These are phyloP conservation scores for Pulveroboletus sp. DNA, from an alignment of 768 basidiomycete genomes.

Conservation along the genomic window DNA sequence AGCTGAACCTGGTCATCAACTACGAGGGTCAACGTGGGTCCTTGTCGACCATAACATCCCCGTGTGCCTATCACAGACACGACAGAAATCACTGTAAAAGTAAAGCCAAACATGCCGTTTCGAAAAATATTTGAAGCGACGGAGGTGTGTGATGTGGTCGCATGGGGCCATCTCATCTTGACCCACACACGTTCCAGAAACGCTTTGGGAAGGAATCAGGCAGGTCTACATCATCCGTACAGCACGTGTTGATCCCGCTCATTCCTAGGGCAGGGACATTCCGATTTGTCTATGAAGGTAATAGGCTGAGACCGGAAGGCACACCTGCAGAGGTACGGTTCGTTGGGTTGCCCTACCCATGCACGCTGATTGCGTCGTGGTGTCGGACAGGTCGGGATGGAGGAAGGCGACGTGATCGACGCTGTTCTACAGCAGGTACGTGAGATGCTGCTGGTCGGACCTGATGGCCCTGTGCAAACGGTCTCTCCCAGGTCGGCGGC, in stretches of 20 bases:
- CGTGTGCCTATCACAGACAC: conserved; percentile 2
- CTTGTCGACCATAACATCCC: neutral
- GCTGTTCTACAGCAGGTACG: conserved; percentile 53
- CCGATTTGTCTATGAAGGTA: conserved; percentile 55
- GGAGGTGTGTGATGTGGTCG: conserved; percentile 54
- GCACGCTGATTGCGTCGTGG: neutral
- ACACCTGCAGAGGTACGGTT: conserved; percentile 51
- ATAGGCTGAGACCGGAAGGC: conserved; percentile 41
- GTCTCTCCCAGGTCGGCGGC: conserved; percentile 22
- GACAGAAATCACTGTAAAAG: conserved; percentile 62
- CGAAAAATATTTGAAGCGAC: conserved; percentile 63
- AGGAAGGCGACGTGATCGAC: conserved; percentile 61
- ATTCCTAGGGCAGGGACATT: conserved; percentile 46
- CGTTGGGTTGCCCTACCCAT: neutral
- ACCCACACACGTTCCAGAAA: conserved; percentile 36
- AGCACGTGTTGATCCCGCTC: neutral
- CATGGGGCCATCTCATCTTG: neutral
- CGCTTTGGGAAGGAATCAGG: conserved; percentile 55
- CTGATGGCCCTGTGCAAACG: neutral
- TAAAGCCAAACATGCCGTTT: conserved; percentile 59
- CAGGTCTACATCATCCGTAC: conserved; percentile 15
- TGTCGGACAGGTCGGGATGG: conserved; percentile 48
- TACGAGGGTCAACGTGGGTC: conserved; percentile 52
- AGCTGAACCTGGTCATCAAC: conserved; percentile 55
- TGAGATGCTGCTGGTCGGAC: conserved; percentile 2